Evolutionary conservation across 139 green algal genomes (phyloP), one percentile per base, ranked within the genome.

Genomic region (Axilococcus clingmanii): DNA sequence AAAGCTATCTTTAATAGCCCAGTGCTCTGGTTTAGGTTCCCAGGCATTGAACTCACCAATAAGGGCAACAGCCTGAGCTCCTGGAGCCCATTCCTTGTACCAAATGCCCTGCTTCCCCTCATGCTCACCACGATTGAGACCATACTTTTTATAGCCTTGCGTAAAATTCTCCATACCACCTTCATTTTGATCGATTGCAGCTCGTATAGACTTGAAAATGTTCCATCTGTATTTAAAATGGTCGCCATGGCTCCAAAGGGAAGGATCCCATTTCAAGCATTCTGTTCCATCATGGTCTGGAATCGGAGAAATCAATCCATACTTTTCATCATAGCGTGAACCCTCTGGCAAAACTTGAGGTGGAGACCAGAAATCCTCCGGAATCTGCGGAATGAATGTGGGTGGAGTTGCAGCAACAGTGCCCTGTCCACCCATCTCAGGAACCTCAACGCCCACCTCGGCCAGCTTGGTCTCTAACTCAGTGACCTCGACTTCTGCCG

Each of bases 21-120:
- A 96, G 72, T 96, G 79, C n/a, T 74, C 49, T 11, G 72, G 52
- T 43, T 69, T 47, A 23, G 84, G 69, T 17, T 82, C 71, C 89
- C 89, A 97, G 68, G 76, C 64, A 66, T 97, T 97, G 83, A 93
- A 97, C 46, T 94, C 84, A 7, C 89, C 89, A n/a, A 97, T 71
- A 30, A 97, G 80, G 4, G 74, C 69, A 11, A 95, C 38, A 2
- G 83, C 76, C 69, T 87, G 79, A 5, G 81, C 79, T 1, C 73
- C 78, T 1, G 86, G 86, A 9, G 86, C 86, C 83, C 81, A 95
- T 62, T 95, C 86, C 3, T 80, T 47, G 75, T 93, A 95, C 79
- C 77, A 89, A 45, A 92, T 71, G 45, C 83, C 87, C 40, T 23
- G 63, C 57, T 80, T 71, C 48, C 86, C 86, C 22, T 92, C 68